Base-by-base conservation (phyloP, 345 rosid genomes). In the Hibiscus tridactylites region DNA sequence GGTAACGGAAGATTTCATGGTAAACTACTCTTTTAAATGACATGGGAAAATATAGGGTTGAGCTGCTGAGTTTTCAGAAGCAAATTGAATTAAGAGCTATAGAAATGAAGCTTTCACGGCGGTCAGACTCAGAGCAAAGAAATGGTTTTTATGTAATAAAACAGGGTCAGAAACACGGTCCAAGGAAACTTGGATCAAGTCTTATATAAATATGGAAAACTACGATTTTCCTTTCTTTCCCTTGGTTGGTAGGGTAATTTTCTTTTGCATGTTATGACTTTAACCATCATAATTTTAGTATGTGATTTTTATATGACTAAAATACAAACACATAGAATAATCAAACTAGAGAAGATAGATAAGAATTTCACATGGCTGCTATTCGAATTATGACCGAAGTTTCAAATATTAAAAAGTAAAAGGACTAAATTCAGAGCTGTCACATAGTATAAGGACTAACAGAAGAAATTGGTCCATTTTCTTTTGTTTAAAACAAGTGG, bases 1-100 rank as follows among this genome's bases (percentile, higher is more conserved):
- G 79, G 62, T n/a, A 19, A 66, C 73, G 71, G 3, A 74, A 53
- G 77, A 68, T 17, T 59, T 58, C 71, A 54, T 66, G 63, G n/a
- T 60, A 61, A 44, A 46, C 61, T 21, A 46, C 70, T 79, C 73
- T 76, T 71, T 33, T 78, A 75, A 35, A 60, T 56, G 37, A 29
- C 60, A 17, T 56, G 60, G 67, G 1, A 58, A 3, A 11, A 9
- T 15, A 46, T 46, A n/a, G 70, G 17, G 37, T 50, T 50, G n/a
- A 16, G 15, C 16, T 15, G n/a, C 4, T 15, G 33, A 84, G 9
- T 59, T 17, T 71, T 80, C 62, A 53, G 28, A 69, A 17, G 5
- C 47, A 57, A 21, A 5, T n/a, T 17, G 62, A 33, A 57, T 6
- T 17, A 35, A 53, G 62, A 33, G 29, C 44, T 3, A 10, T 12